phyloP scores from a whole-genome alignment of 73 alveolate species.

The Paramecium tetraurelia region DNA sequence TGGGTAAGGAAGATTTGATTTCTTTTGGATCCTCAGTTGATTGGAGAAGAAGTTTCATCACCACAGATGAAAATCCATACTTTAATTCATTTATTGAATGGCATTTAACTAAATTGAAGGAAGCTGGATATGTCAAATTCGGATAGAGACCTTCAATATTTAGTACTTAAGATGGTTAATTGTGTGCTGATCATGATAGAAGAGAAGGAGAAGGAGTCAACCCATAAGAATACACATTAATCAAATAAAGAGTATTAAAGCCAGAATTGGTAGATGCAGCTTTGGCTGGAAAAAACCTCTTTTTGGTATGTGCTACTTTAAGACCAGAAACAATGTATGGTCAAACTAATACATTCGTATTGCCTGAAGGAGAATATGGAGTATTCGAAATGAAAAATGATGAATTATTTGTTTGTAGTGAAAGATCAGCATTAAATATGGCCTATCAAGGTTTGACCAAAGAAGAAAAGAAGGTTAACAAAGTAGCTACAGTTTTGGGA shows the following conservation, averaged over 20 bases:
- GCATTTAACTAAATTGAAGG: conserved; percentile 75
- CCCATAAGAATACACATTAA: conserved; percentile 97
- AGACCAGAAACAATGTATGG: conserved; percentile 99
- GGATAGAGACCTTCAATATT: conserved; percentile 94
- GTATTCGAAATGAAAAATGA: conserved; percentile 86
- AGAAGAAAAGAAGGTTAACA: conserved; percentile 63
- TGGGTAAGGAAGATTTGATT: conserved; percentile 80
- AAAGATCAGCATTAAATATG: conserved; percentile 89
- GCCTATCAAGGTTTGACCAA: conserved; percentile 91
- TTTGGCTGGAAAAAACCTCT: conserved; percentile 77
- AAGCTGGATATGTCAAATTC: conserved; percentile 67
- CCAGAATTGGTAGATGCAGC: conserved; percentile 10
- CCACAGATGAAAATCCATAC: conserved; percentile 94
- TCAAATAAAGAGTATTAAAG: conserved; percentile 80
- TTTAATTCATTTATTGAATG: conserved; percentile 90
- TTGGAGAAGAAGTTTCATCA: conserved; percentile 95
- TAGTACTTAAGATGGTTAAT: conserved; percentile 86
- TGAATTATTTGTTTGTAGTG: conserved; percentile 85
- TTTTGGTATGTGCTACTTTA: conserved; percentile 96
- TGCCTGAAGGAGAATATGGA: conserved; percentile 97
- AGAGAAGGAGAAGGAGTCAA: conserved; percentile 93
- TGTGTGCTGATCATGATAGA: conserved; percentile 98
- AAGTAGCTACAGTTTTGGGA: conserved; percentile 77
- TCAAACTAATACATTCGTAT: conserved; percentile 92
- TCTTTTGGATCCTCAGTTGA: conserved; percentile 90